These are phyloP conservation scores for Iris pallida DNA, from an alignment of 116 monocot genomes.

Conservation along the genomic window DNA sequence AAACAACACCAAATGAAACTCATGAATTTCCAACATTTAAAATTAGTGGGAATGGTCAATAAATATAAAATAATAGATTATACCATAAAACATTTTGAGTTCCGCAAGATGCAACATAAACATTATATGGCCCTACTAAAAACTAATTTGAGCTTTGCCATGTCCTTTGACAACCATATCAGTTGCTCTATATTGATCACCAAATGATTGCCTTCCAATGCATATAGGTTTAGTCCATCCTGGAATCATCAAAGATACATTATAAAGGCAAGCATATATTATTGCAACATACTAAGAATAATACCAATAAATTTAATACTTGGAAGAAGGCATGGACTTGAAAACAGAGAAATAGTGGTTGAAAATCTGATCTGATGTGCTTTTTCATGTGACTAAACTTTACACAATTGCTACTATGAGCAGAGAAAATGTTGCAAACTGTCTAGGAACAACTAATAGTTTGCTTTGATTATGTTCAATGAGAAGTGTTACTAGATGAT, in stretches of 20 bases:
- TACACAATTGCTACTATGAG: too few species aligned
- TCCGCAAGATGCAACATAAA: background rate
- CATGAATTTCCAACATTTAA: too few species aligned
- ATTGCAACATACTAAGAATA: background rate
- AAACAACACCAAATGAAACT: too few species aligned
- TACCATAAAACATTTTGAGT: background rate
- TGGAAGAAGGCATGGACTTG: conserved; percentile 83
- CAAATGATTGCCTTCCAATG: conserved; percentile 96
- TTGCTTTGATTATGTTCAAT: too few species aligned
- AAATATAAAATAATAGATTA: background rate
- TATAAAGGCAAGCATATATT: background rate
- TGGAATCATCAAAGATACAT: conserved; percentile 10
- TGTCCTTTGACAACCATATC: conserved; percentile 82
- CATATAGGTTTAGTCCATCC: conserved; percentile 96
- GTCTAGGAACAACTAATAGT: too few species aligned
- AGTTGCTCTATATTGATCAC: conserved; percentile 90
- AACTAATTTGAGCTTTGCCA: conserved; percentile 82
- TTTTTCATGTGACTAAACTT: too few species aligned
- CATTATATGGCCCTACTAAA: conserved; percentile 49
- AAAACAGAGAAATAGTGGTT: too few species aligned
- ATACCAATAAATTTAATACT: background rate
- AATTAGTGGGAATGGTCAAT: background rate
- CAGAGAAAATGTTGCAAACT: too few species aligned
- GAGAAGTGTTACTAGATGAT: background rate
- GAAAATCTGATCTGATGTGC: too few species aligned